Evolutionary conservation across 805 yeast species (phyloP).

Genomic region (Yamadazyma akitaensis): DNA sequence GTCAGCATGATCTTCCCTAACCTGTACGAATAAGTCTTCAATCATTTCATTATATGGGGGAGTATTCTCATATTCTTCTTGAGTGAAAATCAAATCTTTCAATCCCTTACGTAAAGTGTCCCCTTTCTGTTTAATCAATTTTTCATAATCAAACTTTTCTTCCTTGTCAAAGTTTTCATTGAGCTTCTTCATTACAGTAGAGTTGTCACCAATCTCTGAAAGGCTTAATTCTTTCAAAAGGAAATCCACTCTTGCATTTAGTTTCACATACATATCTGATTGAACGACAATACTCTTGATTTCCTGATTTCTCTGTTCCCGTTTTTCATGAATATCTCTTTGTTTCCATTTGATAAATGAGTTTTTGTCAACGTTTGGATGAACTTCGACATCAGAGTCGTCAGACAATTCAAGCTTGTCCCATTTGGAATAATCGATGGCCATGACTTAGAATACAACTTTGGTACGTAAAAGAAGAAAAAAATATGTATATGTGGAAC

Average conservation of each 20-base stretch:
- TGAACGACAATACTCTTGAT: conserved; percentile 74
- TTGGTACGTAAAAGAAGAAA: neutral
- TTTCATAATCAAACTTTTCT: conserved; percentile 52
- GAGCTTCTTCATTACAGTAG: conserved; percentile 38
- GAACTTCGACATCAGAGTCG: conserved; percentile 96
- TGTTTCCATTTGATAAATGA: conserved; percentile 96
- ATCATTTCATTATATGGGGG: conserved; percentile 89
- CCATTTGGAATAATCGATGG: conserved; percentile 96
- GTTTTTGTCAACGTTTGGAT: conserved; percentile 92
- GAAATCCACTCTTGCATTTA: conserved; percentile 70
- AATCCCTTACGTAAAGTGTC: conserved; percentile 45
- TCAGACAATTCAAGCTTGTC: conserved; percentile 94
- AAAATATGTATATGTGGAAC: neutral
- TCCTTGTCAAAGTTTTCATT: conserved; percentile 51
- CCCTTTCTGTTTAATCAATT: conserved; percentile 33
- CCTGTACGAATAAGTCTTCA: conserved; percentile 80
- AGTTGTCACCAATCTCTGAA: conserved; percentile 32
- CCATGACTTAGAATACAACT: conserved; percentile 41
- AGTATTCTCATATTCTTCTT: conserved; percentile 38
- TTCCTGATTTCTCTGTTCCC: conserved; percentile 75
- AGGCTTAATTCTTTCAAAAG: conserved; percentile 45
- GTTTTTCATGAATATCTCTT: conserved; percentile 92
- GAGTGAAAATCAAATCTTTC: conserved; percentile 33
- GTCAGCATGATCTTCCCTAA: conserved; percentile 57
- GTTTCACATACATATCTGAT: conserved; percentile 71